Evolutionary conservation across 192 early-diverging fungal genomes (phyloP).

Genomic region (Borealophlyctis nickersoniae): DNA sequence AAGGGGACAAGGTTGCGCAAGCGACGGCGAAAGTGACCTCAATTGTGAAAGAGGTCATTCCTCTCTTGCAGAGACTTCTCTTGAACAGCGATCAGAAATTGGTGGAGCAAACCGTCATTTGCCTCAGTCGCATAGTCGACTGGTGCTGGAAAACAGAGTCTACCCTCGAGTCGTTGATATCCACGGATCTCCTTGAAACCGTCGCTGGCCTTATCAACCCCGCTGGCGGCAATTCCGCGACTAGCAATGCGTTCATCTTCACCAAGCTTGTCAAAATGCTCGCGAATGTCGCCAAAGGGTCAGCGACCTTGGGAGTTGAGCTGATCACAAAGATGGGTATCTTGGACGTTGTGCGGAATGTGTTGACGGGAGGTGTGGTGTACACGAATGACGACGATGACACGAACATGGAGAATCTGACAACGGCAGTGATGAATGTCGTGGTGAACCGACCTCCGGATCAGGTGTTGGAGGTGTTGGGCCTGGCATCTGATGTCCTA

Average conservation of each 20-base stretch:
- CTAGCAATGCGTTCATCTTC: conserved; percentile 41
- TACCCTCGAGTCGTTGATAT: conserved; percentile 57
- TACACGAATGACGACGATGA: background rate
- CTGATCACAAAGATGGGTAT: conserved; percentile 25
- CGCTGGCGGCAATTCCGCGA: conserved; percentile 26
- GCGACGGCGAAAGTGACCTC: conserved; percentile 6
- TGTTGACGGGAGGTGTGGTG: conserved; percentile 22
- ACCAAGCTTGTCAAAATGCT: conserved; percentile 56
- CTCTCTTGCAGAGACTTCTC: conserved; percentile 68
- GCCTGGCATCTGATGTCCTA: conserved; percentile 54
- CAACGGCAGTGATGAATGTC: conserved; percentile 18
- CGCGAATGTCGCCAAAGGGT: conserved; percentile 51
- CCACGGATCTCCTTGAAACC: conserved; percentile 51
- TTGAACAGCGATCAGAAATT: conserved; percentile 69
- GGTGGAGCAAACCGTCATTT: conserved; percentile 64
- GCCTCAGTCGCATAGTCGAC: conserved; percentile 61
- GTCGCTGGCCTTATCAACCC: conserved; percentile 56
- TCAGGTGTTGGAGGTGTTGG: conserved; percentile 55
- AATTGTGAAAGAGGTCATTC: conserved; percentile 53
- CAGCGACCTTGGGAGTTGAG: conserved; percentile 34
- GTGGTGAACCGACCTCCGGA: conserved; percentile 44
- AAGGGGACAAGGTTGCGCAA: no score
- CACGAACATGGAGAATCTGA: conserved; percentile 14
- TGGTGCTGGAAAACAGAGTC: conserved; percentile 55
- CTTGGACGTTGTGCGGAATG: conserved; percentile 20